Evolutionary conservation across 306 rosid genomes (phyloP).

Genomic region (Rubus idaeus): DNA sequence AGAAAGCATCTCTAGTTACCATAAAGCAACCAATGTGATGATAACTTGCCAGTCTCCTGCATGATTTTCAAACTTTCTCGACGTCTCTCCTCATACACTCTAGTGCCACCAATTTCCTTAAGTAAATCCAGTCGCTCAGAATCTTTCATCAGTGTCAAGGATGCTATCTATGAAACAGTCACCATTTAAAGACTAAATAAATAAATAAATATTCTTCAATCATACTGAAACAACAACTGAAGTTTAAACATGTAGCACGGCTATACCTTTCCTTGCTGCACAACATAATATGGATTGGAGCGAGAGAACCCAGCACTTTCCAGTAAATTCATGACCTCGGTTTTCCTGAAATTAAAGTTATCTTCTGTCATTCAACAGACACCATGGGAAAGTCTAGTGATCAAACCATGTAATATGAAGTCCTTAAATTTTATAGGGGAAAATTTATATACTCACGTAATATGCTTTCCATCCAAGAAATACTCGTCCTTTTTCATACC

Average conservation of each 20-base stretch:
- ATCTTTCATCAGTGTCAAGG: slow-evolving; percentile 93
- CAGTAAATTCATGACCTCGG: slow-evolving; percentile 96
- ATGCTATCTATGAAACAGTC: slow-evolving; percentile 64
- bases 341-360: slow-evolving; percentile 58
- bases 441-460: slow-evolving; percentile 58
- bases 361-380: slow-evolving; percentile 6
- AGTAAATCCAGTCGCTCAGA: slow-evolving; percentile 90
- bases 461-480: slow-evolving; percentile 95
- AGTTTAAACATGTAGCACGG: slow-evolving; percentile 25
- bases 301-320: slow-evolving; percentile 99
- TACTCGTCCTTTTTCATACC: slow-evolving; percentile 89
- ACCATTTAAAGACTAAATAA: not conserved
- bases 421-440: not conserved
- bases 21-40: slow-evolving; percentile 1
- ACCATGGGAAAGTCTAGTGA: slow-evolving; percentile 1
- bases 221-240: slow-evolving; percentile 17
- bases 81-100: slow-evolving; percentile 97
- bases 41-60: slow-evolving; percentile 85
- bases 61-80: slow-evolving; percentile 96
- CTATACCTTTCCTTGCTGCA: slow-evolving; percentile 96
- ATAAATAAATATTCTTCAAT: slow-evolving; percentile 8
- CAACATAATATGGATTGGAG: slow-evolving; percentile 98
- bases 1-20: slow-evolving; percentile 10
- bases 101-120: slow-evolving; percentile 97
- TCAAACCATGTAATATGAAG: not conserved